Conservation (phyloP, 2,329 filamentous ascomycete genomes). For the Uncinocarpus reesii region DNA sequence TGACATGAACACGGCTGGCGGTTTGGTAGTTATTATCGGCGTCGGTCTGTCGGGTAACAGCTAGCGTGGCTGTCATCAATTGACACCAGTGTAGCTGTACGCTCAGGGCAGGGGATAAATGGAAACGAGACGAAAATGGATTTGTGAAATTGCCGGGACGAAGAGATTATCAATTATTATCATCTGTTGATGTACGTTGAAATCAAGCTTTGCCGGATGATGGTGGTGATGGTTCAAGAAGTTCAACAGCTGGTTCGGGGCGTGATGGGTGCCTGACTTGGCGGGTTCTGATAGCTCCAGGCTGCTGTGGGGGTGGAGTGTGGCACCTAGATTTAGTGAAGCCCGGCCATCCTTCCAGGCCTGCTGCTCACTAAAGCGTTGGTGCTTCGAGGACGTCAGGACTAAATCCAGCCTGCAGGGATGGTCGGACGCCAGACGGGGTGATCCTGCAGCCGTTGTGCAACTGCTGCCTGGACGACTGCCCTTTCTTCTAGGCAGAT, state of each 20-base stretch:
- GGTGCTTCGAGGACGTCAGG: background rate
- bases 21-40: slow-evolving; percentile 5
- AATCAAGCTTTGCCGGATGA: slow-evolving; percentile 5
- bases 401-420: background rate
- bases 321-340: slow-evolving; percentile 3
- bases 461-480: background rate
- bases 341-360: background rate
- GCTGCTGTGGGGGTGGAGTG: background rate
- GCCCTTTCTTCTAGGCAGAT: background rate
- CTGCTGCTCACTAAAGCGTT: too few species aligned
- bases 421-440: background rate
- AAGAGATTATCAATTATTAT: background rate
- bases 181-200: background rate
- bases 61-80: background rate
- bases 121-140: background rate
- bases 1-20: slow-evolving; percentile 32
- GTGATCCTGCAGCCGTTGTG: background rate
- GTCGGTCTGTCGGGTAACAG: slow-evolving; percentile 11
- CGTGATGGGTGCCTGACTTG: slow-evolving; percentile 8
- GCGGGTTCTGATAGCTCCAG: slow-evolving; percentile 8
- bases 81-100: background rate
- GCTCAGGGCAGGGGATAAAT: background rate
- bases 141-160: too few species aligned
- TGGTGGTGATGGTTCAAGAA: background rate
- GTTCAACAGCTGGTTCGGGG: background rate